Percentiles rank a stretch among this genome's conserved stretches.
phyloP scores from a whole-genome alignment of 768 basidiomycete genomes.

The Xanthoconium purpureum region DNA sequence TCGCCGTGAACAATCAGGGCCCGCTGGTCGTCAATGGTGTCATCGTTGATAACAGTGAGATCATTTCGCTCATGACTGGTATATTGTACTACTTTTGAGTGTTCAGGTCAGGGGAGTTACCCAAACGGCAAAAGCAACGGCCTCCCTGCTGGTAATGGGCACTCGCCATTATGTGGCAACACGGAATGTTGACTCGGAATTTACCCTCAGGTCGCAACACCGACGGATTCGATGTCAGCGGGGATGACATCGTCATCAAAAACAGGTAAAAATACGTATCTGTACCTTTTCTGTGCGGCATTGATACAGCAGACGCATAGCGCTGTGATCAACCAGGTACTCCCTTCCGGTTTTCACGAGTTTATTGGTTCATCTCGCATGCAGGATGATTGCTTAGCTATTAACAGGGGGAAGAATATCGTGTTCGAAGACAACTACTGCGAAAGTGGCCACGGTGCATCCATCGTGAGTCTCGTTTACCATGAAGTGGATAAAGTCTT shows the following conservation, averaged over 20 bases:
- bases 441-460: conserved; percentile 61
- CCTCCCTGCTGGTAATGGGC: conserved; percentile 40
- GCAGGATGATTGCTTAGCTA: conserved; percentile 63
- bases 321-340: conserved; percentile 26
- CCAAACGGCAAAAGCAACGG: conserved; percentile 52
- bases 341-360: neutral
- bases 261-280: conserved; percentile 11
- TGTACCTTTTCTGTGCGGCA: neutral
- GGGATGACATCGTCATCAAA: conserved; percentile 35
- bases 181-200: neutral
- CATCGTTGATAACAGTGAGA: conserved; percentile 56
- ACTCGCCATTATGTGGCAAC: neutral
- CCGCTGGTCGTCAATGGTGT: conserved; percentile 42
- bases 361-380: neutral
- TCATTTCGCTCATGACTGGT: neutral
- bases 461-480: conserved; percentile 34
- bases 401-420: conserved; percentile 44
- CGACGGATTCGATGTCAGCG: conserved; percentile 47
- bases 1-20: conserved; percentile 29
- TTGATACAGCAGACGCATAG: conserved; percentile 12
- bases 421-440: conserved; percentile 51
- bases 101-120: conserved; percentile 47
- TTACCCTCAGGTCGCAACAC: conserved; percentile 41
- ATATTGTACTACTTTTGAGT: neutral
- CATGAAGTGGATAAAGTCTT: neutral